These are phyloP conservation scores for Fusarium newnesense DNA, from an alignment of 2,329 filamentous ascomycete species.

Conservation along the genomic window DNA sequence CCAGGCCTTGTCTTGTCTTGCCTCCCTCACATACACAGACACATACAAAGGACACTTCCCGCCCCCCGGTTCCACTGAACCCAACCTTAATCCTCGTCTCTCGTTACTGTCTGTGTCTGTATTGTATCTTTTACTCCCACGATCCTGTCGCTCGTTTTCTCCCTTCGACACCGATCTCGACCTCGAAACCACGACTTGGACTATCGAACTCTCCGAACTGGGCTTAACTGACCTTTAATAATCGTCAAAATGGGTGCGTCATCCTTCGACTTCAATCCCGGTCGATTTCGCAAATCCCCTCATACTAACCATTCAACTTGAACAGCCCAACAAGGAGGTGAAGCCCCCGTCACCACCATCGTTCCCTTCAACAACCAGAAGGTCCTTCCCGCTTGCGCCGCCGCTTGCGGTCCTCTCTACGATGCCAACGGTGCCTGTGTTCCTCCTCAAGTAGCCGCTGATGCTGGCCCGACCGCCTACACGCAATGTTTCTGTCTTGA, in stretches of 20 bases:
- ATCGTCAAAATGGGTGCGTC: conserved; percentile 53
- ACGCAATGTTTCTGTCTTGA: conserved; percentile 80
- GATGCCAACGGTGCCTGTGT: conserved; percentile 79
- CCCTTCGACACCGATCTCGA: background rate
- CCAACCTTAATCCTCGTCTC: conserved; percentile 21
- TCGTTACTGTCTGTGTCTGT: conserved; percentile 9
- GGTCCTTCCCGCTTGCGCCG: conserved; percentile 70
- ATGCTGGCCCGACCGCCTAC: conserved; percentile 63
- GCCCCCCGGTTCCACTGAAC: conserved; percentile 27
- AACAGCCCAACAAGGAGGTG: conserved; percentile 21
- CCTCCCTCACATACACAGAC: conserved; percentile 1
- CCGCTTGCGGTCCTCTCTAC: conserved; percentile 68
- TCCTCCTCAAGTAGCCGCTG: conserved; percentile 61
- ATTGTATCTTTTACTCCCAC: background rate
- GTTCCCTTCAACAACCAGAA: conserved; percentile 60
- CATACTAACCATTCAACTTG: conserved; percentile 25
- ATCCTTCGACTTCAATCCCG: background rate
- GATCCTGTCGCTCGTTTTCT: conserved; percentile 22
- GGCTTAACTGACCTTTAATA: background rate
- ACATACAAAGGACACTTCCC: conserved; percentile 25
- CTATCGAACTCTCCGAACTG: background rate
- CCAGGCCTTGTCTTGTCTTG: background rate
- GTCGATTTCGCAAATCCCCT: conserved; percentile 20
- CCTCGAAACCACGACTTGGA: background rate
- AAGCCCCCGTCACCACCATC: conserved; percentile 58